phyloP scores from a whole-genome alignment of 179 eudicot species.

The Spergularia azorica region DNA sequence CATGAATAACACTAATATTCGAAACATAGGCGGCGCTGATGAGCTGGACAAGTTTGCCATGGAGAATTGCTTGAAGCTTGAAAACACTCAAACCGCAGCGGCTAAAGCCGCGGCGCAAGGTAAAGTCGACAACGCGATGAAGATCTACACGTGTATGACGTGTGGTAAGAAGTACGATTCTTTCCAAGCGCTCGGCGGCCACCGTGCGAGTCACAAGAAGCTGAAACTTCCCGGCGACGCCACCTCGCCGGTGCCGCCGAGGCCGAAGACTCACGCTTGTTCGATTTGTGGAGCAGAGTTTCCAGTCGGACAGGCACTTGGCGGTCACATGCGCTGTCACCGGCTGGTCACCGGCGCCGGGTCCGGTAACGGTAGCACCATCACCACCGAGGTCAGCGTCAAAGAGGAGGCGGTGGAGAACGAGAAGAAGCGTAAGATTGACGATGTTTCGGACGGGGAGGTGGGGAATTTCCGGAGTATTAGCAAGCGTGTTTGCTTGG shows the following conservation, averaged over 20 bases:
- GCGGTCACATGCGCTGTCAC: constrained; percentile 43
- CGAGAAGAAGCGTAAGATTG: constrained; percentile 27
- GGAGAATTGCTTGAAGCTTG: constrained; percentile 32
- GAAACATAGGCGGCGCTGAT: constrained; percentile 25
- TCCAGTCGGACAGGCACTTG: constrained; percentile 38
- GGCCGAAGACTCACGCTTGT: constrained; percentile 31
- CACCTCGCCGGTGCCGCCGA: neutral
- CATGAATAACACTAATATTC: neutral
- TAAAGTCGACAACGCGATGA: neutral
- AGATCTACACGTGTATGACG: constrained; percentile 55
- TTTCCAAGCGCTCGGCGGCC: constrained; percentile 93
- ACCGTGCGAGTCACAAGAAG: constrained; percentile 89
- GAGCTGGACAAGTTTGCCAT: constrained; percentile 35
- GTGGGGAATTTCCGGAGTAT: constrained; percentile 16
- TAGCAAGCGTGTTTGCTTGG: constrained; percentile 29
- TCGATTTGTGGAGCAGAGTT: constrained; percentile 33
- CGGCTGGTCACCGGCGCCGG: constrained; percentile 4
- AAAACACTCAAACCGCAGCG: constrained; percentile 11
- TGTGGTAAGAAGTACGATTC: constrained; percentile 60
- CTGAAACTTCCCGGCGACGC: constrained; percentile 7
- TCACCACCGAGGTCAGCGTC: constrained; percentile 23
- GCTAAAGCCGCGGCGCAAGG: neutral
- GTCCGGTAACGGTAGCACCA: constrained; percentile 12
- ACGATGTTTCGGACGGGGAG: constrained; percentile 14
- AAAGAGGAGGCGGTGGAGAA: neutral